A percentile compares a stretch with the other conserved stretches of the same genome.
Conservation (phyloP, 495 filamentous ascomycete species). For the Tetracladium setigerum region DNA sequence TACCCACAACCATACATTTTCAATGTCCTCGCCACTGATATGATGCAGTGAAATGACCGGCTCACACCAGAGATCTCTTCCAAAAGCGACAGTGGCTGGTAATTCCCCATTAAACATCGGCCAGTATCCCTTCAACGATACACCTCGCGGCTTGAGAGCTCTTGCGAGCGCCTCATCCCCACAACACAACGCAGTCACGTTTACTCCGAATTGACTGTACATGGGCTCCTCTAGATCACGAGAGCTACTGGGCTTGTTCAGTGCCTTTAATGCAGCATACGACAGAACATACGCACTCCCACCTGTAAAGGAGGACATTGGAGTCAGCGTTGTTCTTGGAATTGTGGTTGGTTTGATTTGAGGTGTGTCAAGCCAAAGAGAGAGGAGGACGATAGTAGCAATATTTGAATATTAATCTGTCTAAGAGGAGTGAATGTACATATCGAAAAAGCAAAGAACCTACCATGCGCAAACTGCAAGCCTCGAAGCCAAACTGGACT, state of each 20-base stretch:
- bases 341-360: too few species aligned
- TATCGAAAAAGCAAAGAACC: too few species aligned
- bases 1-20: constrained; percentile 3
- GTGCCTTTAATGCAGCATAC: constrained; percentile 1
- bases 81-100: constrained; percentile 7
- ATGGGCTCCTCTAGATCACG: neutral
- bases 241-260: neutral
- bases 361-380: too few species aligned
- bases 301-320: neutral
- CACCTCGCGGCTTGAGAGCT: neutral
- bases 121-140: constrained; percentile 7
- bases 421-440: too few species aligned
- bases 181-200: constrained; percentile 5
- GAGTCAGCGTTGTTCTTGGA: too few species aligned
- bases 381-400: too few species aligned
- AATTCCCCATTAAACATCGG: constrained; percentile 12
- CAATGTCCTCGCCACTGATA: neutral
- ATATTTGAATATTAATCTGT: too few species aligned
- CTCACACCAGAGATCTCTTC: constrained; percentile 18
- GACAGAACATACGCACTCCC: constrained; percentile 3
- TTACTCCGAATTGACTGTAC: constrained; percentile 6
- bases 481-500: constrained; percentile 1
- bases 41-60: constrained; percentile 19
- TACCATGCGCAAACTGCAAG: neutral
- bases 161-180: neutral